phyloP scores from a whole-genome alignment of 2,329 filamentous ascomycete genomes.

The Pezicula rhizophila region DNA sequence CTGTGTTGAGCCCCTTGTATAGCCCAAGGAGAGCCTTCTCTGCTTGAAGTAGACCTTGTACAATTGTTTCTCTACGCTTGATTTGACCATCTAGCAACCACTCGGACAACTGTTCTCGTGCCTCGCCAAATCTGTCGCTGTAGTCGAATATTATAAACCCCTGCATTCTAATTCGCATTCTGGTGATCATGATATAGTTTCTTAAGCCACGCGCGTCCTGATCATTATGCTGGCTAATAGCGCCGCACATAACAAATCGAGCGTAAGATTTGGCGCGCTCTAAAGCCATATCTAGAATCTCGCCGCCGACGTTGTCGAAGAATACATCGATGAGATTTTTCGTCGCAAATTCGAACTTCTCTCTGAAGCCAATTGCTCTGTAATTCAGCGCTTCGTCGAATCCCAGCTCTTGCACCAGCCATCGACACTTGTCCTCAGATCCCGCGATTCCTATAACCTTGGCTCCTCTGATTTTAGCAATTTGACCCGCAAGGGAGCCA shows the following conservation, averaged over 20 bases:
- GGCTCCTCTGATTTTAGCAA: constrained; percentile 65
- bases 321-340: constrained; percentile 60
- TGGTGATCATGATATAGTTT: neutral
- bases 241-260: constrained; percentile 67
- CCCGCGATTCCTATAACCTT: constrained; percentile 60
- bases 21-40: constrained; percentile 55
- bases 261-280: constrained; percentile 54
- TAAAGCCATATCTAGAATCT: constrained; percentile 62
- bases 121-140: constrained; percentile 46
- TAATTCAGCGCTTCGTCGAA: constrained; percentile 66
- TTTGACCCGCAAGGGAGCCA: constrained; percentile 70
- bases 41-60: constrained; percentile 55
- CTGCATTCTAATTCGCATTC: constrained; percentile 41
- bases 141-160: constrained; percentile 69
- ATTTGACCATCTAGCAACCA: constrained; percentile 65
- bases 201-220: neutral
- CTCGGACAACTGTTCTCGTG: constrained; percentile 51
- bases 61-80: constrained; percentile 61
- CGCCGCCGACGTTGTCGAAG: constrained; percentile 70
- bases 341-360: constrained; percentile 55
- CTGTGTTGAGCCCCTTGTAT: constrained; percentile 64
- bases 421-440: constrained; percentile 59
- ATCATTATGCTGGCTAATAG: constrained; percentile 10
- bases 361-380: constrained; percentile 55
- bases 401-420: constrained; percentile 55